A percentile compares a stretch with the other conserved stretches of the same genome.
These are phyloP conservation scores for Colletotrichum viniferum DNA, from an alignment of 2,329 filamentous ascomycete genomes.

Conservation along the genomic window DNA sequence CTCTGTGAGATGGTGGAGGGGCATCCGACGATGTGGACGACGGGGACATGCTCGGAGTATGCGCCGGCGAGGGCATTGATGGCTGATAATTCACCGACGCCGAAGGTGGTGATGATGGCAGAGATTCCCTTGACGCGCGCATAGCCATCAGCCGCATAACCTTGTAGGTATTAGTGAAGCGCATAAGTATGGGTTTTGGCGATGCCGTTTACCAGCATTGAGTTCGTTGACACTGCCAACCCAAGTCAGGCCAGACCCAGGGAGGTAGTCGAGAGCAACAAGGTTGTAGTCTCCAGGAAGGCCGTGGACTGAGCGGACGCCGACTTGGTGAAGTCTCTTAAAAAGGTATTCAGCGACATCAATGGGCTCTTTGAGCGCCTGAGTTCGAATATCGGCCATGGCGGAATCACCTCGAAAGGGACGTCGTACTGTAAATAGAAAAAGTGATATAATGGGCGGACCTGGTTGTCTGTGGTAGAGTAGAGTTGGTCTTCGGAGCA, in stretches of 20 bases:
- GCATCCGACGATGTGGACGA: conserved; percentile 70
- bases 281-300: conserved; percentile 79
- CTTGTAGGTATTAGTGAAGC: conserved; percentile 36
- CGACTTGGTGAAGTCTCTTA: conserved; percentile 65
- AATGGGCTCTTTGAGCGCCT: conserved; percentile 51
- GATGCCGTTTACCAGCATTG: conserved; percentile 64
- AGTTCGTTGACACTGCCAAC: conserved; percentile 75
- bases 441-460: background rate
- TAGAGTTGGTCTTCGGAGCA: background rate
- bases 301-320: conserved; percentile 69
- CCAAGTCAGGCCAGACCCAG: conserved; percentile 64
- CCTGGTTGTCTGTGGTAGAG: background rate
- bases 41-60: conserved; percentile 73
- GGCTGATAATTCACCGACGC: conserved; percentile 75
- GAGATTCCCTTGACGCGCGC: conserved; percentile 73
- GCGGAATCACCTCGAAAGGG: background rate
- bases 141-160: conserved; percentile 82
- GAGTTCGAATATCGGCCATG: conserved; percentile 43
- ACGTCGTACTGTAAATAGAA: background rate
- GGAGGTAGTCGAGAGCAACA: conserved; percentile 69
- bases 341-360: conserved; percentile 74
- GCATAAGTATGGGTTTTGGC: background rate
- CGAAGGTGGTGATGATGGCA: conserved; percentile 77
- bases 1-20: conserved; percentile 53
- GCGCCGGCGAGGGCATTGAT: conserved; percentile 77